Evolutionary conservation across 2,329 filamentous ascomycete species (phyloP).

Genomic region (Myriangium duriaei): DNA sequence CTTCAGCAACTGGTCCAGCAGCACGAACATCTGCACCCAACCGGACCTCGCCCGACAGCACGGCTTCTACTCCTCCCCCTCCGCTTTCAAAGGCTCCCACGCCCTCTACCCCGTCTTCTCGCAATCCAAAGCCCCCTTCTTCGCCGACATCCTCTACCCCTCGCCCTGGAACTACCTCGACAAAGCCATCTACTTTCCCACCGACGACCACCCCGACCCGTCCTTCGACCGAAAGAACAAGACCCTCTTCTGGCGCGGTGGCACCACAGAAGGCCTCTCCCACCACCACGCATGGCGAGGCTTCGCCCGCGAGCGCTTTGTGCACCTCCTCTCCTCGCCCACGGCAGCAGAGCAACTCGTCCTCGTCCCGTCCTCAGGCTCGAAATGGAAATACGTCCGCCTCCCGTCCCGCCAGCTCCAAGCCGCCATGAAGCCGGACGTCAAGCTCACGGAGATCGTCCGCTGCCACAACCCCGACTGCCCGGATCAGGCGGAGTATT

Average conservation of each 20-base stretch:
- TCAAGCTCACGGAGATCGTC: conserved; percentile 47
- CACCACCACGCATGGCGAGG: conserved; percentile 46
- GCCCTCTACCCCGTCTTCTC: conserved; percentile 65
- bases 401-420: conserved; percentile 44
- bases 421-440: conserved; percentile 39
- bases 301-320: conserved; percentile 57
- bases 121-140: conserved; percentile 57
- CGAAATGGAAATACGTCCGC: conserved; percentile 43
- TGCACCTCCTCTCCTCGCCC: conserved; percentile 54
- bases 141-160: conserved; percentile 67
- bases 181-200: conserved; percentile 41
- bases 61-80: conserved; percentile 56
- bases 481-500: conserved; percentile 38
- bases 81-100: conserved; percentile 48
- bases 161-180: conserved; percentile 49
- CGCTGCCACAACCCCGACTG: conserved; percentile 46
- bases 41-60: conserved; percentile 64
- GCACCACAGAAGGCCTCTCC: conserved; percentile 44
- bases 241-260: conserved; percentile 63
- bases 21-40: conserved; percentile 60
- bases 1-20: conserved; percentile 50
- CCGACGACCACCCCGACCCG: conserved; percentile 38
- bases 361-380: conserved; percentile 37
- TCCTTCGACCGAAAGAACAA: conserved; percentile 51
- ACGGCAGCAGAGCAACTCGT: conserved; percentile 23